Percentiles rank a stretch among this genome's conserved stretches.
These are phyloP conservation scores for Termitomyces sp. DNA, from an alignment of 768 basidiomycete genomes.

Conservation along the genomic window DNA sequence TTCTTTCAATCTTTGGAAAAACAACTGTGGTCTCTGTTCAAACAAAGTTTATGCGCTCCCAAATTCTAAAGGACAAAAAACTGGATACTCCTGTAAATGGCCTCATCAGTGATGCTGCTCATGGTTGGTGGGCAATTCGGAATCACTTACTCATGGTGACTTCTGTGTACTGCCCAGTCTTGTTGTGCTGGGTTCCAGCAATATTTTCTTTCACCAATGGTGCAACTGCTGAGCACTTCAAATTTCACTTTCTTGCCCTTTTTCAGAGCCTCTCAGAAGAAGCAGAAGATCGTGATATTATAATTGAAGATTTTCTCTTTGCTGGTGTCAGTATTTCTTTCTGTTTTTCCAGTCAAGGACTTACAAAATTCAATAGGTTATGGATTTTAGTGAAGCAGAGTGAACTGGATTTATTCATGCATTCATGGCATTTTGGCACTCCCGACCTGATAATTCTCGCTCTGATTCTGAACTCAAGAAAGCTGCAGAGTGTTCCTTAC, in stretches of 20 bases:
- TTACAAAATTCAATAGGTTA: not conserved
- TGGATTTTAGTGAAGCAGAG: not conserved
- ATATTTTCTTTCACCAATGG: slow-evolving; percentile 30
- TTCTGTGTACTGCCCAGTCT: slow-evolving; percentile 21
- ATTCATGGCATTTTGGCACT: slow-evolving; percentile 14
- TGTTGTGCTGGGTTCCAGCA: slow-evolving; percentile 28
- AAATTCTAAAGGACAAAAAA: slow-evolving; percentile 18
- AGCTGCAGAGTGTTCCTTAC: slow-evolving; percentile 13
- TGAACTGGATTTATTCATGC: not conserved
- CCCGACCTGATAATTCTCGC: not conserved
- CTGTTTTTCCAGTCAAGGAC: too few relatives aligned
- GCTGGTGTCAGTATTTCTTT: too few relatives aligned
- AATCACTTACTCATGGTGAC: slow-evolving; percentile 26
- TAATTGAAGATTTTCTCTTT: too few relatives aligned
- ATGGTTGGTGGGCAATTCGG: slow-evolving; percentile 26
- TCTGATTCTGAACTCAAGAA: slow-evolving; percentile 17
- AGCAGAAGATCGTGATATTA: too few relatives aligned
- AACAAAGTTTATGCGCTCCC: slow-evolving; percentile 23
- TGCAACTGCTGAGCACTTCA: slow-evolving; percentile 23
- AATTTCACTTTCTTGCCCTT: slow-evolving; percentile 24
- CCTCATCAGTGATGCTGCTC: slow-evolving; percentile 29
- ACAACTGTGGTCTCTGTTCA: slow-evolving; percentile 25
- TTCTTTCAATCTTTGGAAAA: slow-evolving; percentile 10
- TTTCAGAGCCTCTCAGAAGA: slow-evolving; percentile 12
- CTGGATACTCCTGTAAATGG: slow-evolving; percentile 24